A percentile compares a stretch with the other conserved stretches of the same genome.
Conservation (phyloP, 768 basidiomycete genomes). For the Suillus paluster region DNA sequence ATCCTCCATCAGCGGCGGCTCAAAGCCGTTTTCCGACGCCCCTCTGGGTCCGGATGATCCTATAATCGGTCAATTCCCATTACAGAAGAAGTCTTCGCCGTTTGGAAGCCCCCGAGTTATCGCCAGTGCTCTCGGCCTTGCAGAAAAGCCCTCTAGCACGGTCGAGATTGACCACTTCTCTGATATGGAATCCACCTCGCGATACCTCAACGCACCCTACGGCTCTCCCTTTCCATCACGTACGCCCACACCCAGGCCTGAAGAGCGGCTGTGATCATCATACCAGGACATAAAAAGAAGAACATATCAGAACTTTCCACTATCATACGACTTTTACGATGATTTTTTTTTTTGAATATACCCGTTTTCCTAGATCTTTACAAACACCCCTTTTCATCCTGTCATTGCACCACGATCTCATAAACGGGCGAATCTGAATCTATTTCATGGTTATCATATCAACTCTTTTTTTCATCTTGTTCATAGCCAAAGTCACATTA, state of each 20-base stretch:
- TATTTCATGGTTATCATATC: slow-evolving; percentile 41
- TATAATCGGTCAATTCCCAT: slow-evolving; percentile 61
- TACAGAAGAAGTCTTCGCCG: slow-evolving; percentile 47
- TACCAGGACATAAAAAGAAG: slow-evolving; percentile 15
- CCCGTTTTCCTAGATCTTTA: slow-evolving; percentile 37
- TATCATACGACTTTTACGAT: slow-evolving; percentile 40
- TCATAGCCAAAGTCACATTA: slow-evolving; percentile 27
- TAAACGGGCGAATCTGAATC: slow-evolving; percentile 33
- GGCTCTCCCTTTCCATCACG: slow-evolving; percentile 55
- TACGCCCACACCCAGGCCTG: slow-evolving; percentile 47
- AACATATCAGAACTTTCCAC: slow-evolving; percentile 20
- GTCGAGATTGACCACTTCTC: slow-evolving; percentile 40
- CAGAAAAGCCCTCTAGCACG: slow-evolving; percentile 30
- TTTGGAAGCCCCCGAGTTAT: slow-evolving; percentile 56
- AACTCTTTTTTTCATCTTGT: slow-evolving; percentile 27
- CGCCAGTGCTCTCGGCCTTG: slow-evolving; percentile 52
- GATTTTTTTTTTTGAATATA: slow-evolving; percentile 37
- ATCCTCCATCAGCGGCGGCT: slow-evolving; percentile 32
- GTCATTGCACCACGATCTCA: slow-evolving; percentile 26
- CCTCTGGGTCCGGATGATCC: slow-evolving; percentile 55
- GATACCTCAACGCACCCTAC: slow-evolving; percentile 54
- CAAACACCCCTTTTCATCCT: slow-evolving; percentile 35
- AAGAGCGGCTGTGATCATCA: slow-evolving; percentile 35
- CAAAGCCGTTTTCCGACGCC: slow-evolving; percentile 45
- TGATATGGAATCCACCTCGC: slow-evolving; percentile 46